Conservation (phyloP, 2,329 filamentous ascomycete genomes). For the Alternaria sp. region DNA sequence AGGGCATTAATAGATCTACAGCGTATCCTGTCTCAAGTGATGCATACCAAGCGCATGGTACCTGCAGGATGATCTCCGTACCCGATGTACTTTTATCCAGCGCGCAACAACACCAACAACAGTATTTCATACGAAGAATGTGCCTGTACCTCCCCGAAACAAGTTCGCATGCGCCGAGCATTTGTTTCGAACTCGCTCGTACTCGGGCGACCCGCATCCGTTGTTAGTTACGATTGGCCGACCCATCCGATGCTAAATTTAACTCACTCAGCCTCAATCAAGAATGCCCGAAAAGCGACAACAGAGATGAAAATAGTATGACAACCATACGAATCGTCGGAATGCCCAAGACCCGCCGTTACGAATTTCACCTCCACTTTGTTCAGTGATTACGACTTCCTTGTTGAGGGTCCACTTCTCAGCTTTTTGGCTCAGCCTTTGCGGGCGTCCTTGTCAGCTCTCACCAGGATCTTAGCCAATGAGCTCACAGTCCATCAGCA, state of each 20-base stretch:
- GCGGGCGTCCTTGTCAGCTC: constrained; percentile 1
- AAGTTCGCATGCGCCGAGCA: background rate
- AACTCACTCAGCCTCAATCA: constrained; percentile 30
- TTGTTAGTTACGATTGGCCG: constrained; percentile 18
- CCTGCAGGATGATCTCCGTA: background rate
- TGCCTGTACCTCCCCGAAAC: background rate
- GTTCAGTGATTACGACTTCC: constrained; percentile 2
- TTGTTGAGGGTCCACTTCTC: constrained; percentile 2
- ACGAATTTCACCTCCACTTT: background rate
- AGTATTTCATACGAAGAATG: background rate
- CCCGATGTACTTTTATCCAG: background rate
- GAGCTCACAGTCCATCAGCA: constrained; percentile 14
- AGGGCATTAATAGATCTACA: background rate
- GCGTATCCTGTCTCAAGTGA: background rate
- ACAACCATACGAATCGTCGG: background rate
- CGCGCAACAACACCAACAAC: background rate
- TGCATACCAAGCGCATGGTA: background rate
- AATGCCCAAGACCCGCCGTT: background rate
- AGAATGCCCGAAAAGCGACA: constrained; percentile 12
- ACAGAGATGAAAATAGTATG: constrained; percentile 5
- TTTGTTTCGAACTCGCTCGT: constrained; percentile 4
- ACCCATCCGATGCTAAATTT: constrained; percentile 26
- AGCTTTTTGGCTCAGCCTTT: constrained; percentile 16
- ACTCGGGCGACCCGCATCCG: constrained; percentile 13
- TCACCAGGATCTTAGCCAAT: constrained; percentile 8